A percentile compares a stretch with the other conserved stretches of the same genome.
phyloP scores from a whole-genome alignment of 441 rosid species.

The Daphne laureola region DNA sequence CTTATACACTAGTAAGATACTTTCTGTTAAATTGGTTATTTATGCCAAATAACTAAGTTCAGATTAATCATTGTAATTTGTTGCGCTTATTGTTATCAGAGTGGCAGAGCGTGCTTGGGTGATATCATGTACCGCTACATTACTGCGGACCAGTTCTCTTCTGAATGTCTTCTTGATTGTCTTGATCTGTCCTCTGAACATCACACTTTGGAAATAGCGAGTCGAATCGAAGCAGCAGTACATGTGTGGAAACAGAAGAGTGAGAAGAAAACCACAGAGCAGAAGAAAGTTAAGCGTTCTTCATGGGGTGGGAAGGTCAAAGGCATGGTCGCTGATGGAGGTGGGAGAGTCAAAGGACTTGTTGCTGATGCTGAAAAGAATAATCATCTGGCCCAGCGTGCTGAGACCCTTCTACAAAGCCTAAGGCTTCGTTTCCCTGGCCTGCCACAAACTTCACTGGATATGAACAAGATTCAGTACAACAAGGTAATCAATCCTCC shows the following conservation, averaged over 20 bases:
- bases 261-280: conserved; percentile 36
- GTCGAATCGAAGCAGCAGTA: conserved; percentile 76
- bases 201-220: conserved; percentile 71
- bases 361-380: conserved; percentile 56
- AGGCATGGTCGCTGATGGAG: conserved; percentile 19
- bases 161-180: conserved; percentile 86
- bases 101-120: conserved; percentile 86
- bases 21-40: too few relatives aligned
- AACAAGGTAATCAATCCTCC: conserved; percentile 56
- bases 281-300: conserved; percentile 37
- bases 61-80: background rate
- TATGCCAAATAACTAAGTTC: too few relatives aligned
- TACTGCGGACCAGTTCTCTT: conserved; percentile 76
- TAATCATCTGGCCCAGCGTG: conserved; percentile 58
- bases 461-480: conserved; percentile 96
- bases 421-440: conserved; percentile 81
- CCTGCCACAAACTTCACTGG: conserved; percentile 89
- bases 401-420: conserved; percentile 72
- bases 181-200: conserved; percentile 94
- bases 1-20: too few relatives aligned
- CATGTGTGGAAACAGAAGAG: conserved; percentile 83
- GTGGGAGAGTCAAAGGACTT: conserved; percentile 85
- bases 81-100: conserved; percentile 28
- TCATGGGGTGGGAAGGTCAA: conserved; percentile 87
- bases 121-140: conserved; percentile 75